Base-by-base conservation (phyloP, 306 rosid genomes). In the Acacia acuminata region DNA sequence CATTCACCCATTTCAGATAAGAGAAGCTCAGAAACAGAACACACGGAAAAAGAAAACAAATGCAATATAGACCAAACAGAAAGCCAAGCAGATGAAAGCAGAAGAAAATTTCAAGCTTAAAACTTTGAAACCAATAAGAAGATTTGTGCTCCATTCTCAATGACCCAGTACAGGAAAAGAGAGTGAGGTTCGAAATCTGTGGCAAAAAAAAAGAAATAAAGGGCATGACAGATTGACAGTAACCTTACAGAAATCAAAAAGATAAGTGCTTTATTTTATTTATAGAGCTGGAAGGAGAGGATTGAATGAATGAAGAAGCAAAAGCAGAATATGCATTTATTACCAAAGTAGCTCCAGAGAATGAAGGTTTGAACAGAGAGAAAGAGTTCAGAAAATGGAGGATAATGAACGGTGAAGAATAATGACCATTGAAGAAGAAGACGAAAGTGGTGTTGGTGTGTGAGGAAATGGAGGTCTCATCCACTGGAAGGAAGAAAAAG, bases 401-500 rank as follows among this genome's bases (percentile, higher is more conserved):
- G 93, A 87, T 75, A 90, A 87, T 43, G 91, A 84, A 81, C 72
- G 40, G 43, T 36, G 74, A 20, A n/a, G 74, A 50, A 66, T 85
- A 60, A 81, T 34, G 74, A 75, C 48, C 73, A 80, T 55, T 22
- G 63, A 69, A 58, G 75, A 20, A 67, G 61, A 20, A 55, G 61
- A 56, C n/a, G 24, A n/a, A 56, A 56, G 63, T n/a, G 63, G 8
- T 7, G 22, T 38, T 16, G 75, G 3, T 40, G 8, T 70, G 75
- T 11, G 56, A 71, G 75, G 34, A 40, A 40, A 71, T 47, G 75
- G 47, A 73, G 79, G 43, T 77, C 64, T 83, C 73, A 87, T 77
- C 83, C 87, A 77, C 65, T 68, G 45, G 19, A 81, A 71, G 83
- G 76, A 77, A 65, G 70, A 56, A 38, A 78, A 79, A 65, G 73